Base-by-base conservation (phyloP, 2,329 filamentous ascomycete species). In the Dactylellina cionopaga region DNA sequence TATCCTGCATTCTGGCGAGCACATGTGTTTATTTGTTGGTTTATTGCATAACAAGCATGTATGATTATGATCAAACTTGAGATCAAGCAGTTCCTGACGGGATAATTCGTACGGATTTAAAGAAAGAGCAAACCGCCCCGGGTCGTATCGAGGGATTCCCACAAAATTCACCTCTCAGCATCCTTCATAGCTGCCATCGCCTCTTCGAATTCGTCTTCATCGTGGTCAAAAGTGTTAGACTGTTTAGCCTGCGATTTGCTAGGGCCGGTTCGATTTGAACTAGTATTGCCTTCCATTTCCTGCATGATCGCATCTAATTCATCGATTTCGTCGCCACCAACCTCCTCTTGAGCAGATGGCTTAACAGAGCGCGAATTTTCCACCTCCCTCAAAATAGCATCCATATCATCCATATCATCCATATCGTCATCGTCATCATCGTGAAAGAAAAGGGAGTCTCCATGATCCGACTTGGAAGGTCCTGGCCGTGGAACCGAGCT, bases 121-220 rank as follows among this genome's bases (percentile, higher is more conserved):
- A n/a, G n/a, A n/a, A n/a, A n/a, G n/a, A n/a, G n/a, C n/a, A n/a
- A n/a, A n/a, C n/a, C n/a, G n/a, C n/a, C n/a, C n/a, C 13, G 5
- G 7, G 49, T 13, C 6, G n/a, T 9, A 44, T 4, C 13, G 27
- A 11, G 3, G 9, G 19, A 17, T 24, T 58, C 13, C 19, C 2
- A n/a, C 13, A 19, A 54, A 11, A 11, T 17, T 31, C 46, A 72
- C 13, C 41, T 35, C 19, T 72, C 59, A 6, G 7, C 19, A 46
- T 87, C 87, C 35, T 85, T 86, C 87, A 92, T 88, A 0, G 85
- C 88, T 70, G 87, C 89, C 79, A 90, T 87, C 11, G 90, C 88
- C 59, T 88, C 88, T 0, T 83, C 85, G 78, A 86, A 88, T 22
- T 82, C 79, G 33, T 83, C 78, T 3, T 79, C 75, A 24, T n/a